Evolutionary conservation across 305 asterid species (phyloP).

Genomic region (Fraxinus sp.): DNA sequence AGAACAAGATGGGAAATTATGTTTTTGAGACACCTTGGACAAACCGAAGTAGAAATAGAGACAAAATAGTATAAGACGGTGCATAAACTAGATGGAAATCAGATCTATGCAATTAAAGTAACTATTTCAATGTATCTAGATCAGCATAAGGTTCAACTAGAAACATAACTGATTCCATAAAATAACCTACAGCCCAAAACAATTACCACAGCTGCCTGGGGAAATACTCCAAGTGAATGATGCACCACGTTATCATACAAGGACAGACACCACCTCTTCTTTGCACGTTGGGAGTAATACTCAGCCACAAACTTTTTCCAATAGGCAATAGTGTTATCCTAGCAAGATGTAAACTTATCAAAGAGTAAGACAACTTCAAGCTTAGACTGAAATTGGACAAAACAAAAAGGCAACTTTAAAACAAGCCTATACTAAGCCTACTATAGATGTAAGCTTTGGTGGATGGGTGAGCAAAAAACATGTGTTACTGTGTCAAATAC

Average conservation of each 20-base stretch:
- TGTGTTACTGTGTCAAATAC: neutral
- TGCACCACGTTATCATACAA: slow-evolving; percentile 80
- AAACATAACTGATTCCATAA: slow-evolving; percentile 12
- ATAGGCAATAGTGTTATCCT: slow-evolving; percentile 87
- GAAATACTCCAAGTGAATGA: slow-evolving; percentile 83
- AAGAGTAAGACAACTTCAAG: slow-evolving; percentile 7
- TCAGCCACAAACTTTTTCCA: slow-evolving; percentile 95
- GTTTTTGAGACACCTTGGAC: neutral
- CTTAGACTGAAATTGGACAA: slow-evolving; percentile 13
- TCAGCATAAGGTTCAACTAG: slow-evolving; percentile 7
- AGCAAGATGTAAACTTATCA: slow-evolving; percentile 21
- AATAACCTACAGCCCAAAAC: slow-evolving; percentile 20
- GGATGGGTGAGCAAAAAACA: neutral
- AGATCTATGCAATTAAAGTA: neutral
- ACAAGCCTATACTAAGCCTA: slow-evolving; percentile 12
- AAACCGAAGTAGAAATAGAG: slow-evolving; percentile 8
- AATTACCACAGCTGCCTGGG: slow-evolving; percentile 88
- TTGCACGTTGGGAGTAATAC: slow-evolving; percentile 85
- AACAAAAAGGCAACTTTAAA: neutral
- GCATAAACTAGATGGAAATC: neutral
- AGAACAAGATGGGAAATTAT: slow-evolving; percentile 6
- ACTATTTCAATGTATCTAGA: neutral
- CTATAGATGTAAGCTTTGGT: slow-evolving; percentile 3
- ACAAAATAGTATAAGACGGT: neutral
- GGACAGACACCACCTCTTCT: slow-evolving; percentile 94